Conservation (phyloP, 176 grass and related monocot genomes). For the Guadua angustifolia region DNA sequence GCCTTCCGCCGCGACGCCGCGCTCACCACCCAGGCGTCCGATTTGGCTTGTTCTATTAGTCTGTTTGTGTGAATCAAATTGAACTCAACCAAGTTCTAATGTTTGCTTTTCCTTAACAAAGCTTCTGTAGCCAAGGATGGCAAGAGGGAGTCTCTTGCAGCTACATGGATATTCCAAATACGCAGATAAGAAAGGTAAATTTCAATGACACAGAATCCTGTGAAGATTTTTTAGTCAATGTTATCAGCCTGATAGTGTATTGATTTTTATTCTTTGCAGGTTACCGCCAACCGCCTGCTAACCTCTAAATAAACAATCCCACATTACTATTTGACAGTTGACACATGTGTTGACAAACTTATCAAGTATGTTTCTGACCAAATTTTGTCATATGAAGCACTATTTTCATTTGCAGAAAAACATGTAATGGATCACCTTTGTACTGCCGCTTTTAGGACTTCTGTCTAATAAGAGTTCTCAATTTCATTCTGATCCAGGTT, state of each 20-base stretch:
- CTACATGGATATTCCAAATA: slow-evolving; percentile 80
- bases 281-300: slow-evolving; percentile 79
- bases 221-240: neutral
- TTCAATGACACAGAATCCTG: neutral
- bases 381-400: slow-evolving; percentile 21
- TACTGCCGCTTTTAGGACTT: slow-evolving; percentile 16
- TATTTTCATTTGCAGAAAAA: neutral
- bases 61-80: slow-evolving; percentile 6
- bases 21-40: no score
- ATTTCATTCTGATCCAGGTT: slow-evolving; percentile 55
- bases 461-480: slow-evolving; percentile 7
- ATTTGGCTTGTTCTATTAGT: slow-evolving; percentile 16
- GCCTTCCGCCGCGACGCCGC: no score
- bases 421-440: slow-evolving; percentile 1
- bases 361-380: slow-evolving; percentile 63
- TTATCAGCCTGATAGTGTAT: slow-evolving; percentile 8
- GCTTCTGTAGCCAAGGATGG: slow-evolving; percentile 66
- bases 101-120: slow-evolving; percentile 43
- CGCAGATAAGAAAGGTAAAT: slow-evolving; percentile 93
- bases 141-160: slow-evolving; percentile 49
- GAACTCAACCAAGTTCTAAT: slow-evolving; percentile 15
- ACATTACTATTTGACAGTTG: slow-evolving; percentile 94
- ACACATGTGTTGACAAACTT: slow-evolving; percentile 80
- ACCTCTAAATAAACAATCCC: slow-evolving; percentile 91
- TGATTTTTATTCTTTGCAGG: slow-evolving; percentile 48